These are phyloP conservation scores for Plasmodium fragile DNA, from an alignment of 169 alveolate species.

Conservation along the genomic window DNA sequence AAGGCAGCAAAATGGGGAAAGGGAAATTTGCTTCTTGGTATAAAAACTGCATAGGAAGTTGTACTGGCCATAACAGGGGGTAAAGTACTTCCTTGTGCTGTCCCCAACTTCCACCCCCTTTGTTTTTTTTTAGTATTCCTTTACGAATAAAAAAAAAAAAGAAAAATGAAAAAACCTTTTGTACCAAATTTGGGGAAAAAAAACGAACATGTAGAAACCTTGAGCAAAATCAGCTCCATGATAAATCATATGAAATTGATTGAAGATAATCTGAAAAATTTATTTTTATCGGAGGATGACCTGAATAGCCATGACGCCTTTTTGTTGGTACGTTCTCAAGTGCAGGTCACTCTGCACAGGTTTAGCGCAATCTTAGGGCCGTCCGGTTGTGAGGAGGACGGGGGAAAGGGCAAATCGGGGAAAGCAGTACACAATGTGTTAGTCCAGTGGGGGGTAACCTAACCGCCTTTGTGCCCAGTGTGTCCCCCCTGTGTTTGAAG, in stretches of 20 bases:
- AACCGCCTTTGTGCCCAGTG: not conserved
- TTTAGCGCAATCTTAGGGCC: not conserved
- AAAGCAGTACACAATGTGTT: not conserved
- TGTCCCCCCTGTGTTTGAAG: not conserved
- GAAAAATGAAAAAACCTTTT: slow-evolving; percentile 41
- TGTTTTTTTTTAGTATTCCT: not conserved
- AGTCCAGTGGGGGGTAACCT: not conserved
- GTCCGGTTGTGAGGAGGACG: not conserved
- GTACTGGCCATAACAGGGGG: not conserved
- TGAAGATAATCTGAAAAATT: slow-evolving; percentile 43
- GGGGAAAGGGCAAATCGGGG: not conserved
- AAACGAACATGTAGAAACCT: slow-evolving; percentile 43
- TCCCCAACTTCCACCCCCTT: not conserved
- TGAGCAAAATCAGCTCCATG: slow-evolving; percentile 50
- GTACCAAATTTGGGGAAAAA: slow-evolving; percentile 14
- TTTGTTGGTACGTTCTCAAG: slow-evolving; percentile 35
- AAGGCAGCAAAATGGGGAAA: not conserved
- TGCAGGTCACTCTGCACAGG: not conserved
- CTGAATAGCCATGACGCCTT: slow-evolving; percentile 56
- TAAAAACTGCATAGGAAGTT: not conserved
- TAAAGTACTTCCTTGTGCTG: not conserved
- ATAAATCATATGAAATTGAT: slow-evolving; percentile 62
- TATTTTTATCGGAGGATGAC: slow-evolving; percentile 27
- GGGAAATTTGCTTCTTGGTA: not conserved
- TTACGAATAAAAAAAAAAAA: not conserved